Conservation (phyloP, 805 yeast species). For the Kuraishia molischiana region DNA sequence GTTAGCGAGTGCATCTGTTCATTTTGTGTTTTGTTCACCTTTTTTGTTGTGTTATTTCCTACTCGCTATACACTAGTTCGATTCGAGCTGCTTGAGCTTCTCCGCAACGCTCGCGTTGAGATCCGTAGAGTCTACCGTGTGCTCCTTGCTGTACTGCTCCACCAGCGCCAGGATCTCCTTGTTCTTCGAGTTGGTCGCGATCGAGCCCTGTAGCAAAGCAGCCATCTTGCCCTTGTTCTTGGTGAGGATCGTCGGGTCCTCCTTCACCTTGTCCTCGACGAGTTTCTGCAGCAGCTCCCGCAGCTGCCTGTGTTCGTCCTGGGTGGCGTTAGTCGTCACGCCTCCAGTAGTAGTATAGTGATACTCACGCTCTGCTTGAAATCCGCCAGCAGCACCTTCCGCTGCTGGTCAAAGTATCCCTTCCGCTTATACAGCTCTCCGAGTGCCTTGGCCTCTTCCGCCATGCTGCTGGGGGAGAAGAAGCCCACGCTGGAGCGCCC, state of each 20-base stretch:
- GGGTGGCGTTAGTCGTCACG: neutral
- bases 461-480: no score
- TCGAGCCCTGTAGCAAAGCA: slow-evolving; percentile 41
- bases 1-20: neutral
- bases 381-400: slow-evolving; percentile 30
- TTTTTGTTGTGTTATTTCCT: neutral
- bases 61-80: no score
- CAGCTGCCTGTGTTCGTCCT: slow-evolving; percentile 28
- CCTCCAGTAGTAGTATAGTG: neutral
- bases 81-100: neutral
- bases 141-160: slow-evolving; percentile 1
- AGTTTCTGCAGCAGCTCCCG: slow-evolving; percentile 28
- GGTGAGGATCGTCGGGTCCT: slow-evolving; percentile 35
- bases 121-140: slow-evolving; percentile 1
- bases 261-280: slow-evolving; percentile 34
- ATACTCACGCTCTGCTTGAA: slow-evolving; percentile 22
- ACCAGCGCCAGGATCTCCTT: slow-evolving; percentile 1
- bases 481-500: no score
- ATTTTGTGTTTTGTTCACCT: neutral
- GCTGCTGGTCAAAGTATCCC: slow-evolving; percentile 37
- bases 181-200: neutral
- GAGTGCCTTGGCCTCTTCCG: slow-evolving; percentile 26
- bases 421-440: slow-evolving; percentile 33
- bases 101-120: neutral
- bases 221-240: slow-evolving; percentile 40